Percentiles rank a stretch among this genome's conserved stretches.
Conservation (phyloP, 768 basidiomycete genomes). For the Tephrocybe rancida region DNA sequence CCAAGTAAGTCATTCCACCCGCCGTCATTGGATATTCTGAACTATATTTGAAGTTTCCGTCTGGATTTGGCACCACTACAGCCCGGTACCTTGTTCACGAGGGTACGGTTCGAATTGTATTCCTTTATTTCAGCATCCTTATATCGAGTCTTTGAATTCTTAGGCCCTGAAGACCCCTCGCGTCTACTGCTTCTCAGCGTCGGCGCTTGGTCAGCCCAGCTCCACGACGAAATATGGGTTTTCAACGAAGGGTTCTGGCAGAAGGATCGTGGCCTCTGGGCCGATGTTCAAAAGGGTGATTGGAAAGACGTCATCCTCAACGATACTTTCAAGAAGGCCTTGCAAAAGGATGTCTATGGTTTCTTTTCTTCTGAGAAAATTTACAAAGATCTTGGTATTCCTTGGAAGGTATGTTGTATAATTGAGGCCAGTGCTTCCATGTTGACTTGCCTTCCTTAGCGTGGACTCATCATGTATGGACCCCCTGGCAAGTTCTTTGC, state of each 20-base stretch:
- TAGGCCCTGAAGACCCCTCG: slow-evolving; percentile 48
- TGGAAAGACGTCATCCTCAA: slow-evolving; percentile 81
- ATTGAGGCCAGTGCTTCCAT: not conserved
- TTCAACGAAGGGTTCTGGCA: slow-evolving; percentile 73
- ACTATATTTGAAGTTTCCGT: slow-evolving; percentile 28
- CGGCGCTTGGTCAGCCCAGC: slow-evolving; percentile 52
- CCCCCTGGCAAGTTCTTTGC: slow-evolving; percentile 57
- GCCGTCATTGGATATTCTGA: not conserved
- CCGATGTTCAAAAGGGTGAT: slow-evolving; percentile 59
- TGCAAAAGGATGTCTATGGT: slow-evolving; percentile 76
- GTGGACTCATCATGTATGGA: slow-evolving; percentile 82
- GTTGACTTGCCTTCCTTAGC: slow-evolving; percentile 38
- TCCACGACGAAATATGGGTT: slow-evolving; percentile 77
- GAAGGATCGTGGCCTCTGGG: slow-evolving; percentile 65
- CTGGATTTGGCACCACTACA: slow-evolving; percentile 25
- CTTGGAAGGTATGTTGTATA: slow-evolving; percentile 68
- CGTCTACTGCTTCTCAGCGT: slow-evolving; percentile 54
- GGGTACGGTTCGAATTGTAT: slow-evolving; percentile 35
- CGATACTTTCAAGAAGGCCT: slow-evolving; percentile 61
- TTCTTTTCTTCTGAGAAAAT: slow-evolving; percentile 78
- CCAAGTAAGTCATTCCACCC: slow-evolving; percentile 36
- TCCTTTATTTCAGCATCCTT: not conserved
- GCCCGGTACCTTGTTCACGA: slow-evolving; percentile 62
- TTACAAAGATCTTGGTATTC: slow-evolving; percentile 75
- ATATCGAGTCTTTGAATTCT: not conserved